Percentiles rank a stretch among this genome's conserved stretches.
phyloP scores from a whole-genome alignment of 306 rosid species.

The Cucurbita ficifolia region DNA sequence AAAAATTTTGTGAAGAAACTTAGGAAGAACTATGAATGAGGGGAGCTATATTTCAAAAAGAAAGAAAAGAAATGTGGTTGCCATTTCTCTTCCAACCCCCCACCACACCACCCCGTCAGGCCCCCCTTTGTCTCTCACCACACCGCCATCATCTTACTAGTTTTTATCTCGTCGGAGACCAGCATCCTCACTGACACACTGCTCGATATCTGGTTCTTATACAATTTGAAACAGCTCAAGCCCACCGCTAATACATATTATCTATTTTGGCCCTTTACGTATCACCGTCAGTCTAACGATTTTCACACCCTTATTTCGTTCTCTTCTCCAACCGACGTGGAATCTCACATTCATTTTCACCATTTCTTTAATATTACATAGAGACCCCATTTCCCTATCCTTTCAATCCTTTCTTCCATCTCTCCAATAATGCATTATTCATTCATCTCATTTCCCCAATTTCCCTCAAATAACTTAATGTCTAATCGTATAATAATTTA shows the following conservation, averaged over 20 bases:
- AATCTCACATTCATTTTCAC: background rate
- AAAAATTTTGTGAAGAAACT: no score
- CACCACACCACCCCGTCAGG: background rate
- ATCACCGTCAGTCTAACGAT: no score
- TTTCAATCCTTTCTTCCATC: background rate
- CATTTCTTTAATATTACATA: background rate
- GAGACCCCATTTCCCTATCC: background rate
- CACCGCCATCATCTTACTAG: background rate
- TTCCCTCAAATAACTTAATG: background rate
- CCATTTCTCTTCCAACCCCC: slow-evolving; percentile 9
- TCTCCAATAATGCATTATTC: background rate
- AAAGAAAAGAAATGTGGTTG: background rate
- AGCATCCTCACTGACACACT: no score
- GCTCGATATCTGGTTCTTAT: no score
- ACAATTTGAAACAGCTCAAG: no score
- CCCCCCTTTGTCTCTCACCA: slow-evolving; percentile 3
- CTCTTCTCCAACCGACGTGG: no score
- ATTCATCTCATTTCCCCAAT: background rate
- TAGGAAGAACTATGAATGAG: no score
- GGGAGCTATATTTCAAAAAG: background rate
- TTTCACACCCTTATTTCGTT: no score
- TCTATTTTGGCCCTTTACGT: no score
- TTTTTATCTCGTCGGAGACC: no score
- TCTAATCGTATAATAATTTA: background rate
- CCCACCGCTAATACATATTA: no score